Conservation (phyloP, 129 eudicot genomes). For the Flaveria ramosissima region DNA sequence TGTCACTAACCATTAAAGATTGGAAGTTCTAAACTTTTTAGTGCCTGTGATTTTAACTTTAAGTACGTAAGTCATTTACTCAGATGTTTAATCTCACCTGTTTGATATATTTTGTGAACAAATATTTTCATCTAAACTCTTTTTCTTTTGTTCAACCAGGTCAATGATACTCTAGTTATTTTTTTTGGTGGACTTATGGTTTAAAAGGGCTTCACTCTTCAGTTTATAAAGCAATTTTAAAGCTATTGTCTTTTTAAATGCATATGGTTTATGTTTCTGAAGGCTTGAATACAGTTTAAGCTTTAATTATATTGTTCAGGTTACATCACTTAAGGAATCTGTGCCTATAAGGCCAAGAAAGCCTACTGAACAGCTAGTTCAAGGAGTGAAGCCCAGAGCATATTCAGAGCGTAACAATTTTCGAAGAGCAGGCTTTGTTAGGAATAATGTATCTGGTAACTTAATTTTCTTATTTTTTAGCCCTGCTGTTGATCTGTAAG, state of each 20-base stretch:
- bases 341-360: constrained; percentile 46
- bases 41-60: background rate
- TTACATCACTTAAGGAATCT: constrained; percentile 37
- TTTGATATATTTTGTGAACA: background rate
- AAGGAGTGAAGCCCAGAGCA: constrained; percentile 42
- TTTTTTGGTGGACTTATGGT: background rate
- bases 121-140: background rate
- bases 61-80: background rate
- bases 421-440: constrained; percentile 53
- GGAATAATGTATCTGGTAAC: constrained; percentile 62
- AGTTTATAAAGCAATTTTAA: background rate
- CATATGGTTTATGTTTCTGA: background rate
- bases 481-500: background rate
- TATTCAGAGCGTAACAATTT: constrained; percentile 49
- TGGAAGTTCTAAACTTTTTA: background rate
- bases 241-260: background rate
- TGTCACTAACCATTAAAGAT: background rate
- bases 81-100: background rate
- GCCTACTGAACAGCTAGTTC: constrained; percentile 44
- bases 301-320: constrained; percentile 35
- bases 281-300: background rate
- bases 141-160: background rate
- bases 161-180: background rate
- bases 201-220: background rate
- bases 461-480: background rate